Percentiles rank a stretch among this genome's conserved stretches.
These are phyloP conservation scores for Avena sativa DNA, from an alignment of 176 grass and related monocot species.

Conservation along the genomic window DNA sequence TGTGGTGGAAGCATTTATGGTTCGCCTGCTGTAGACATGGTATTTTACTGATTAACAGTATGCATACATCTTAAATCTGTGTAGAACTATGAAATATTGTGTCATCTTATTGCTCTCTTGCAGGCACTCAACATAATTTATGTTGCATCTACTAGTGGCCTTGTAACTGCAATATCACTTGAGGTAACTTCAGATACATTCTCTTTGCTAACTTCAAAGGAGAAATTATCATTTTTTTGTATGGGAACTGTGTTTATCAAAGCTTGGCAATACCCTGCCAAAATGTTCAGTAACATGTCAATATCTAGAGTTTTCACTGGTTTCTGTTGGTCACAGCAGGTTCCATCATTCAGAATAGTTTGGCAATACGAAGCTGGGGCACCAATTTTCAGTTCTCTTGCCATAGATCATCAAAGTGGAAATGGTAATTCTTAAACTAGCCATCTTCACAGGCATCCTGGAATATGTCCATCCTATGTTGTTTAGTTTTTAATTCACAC, in stretches of 20 bases:
- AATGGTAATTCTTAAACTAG: slow-evolving; percentile 56
- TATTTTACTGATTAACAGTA: slow-evolving; percentile 42
- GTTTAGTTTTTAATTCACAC: neutral
- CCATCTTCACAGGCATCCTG: neutral
- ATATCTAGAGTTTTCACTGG: slow-evolving; percentile 19
- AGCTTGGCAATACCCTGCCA: slow-evolving; percentile 9
- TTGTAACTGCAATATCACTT: slow-evolving; percentile 78
- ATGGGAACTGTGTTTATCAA: slow-evolving; percentile 20
- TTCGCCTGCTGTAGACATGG: slow-evolving; percentile 76
- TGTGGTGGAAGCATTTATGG: slow-evolving; percentile 98
- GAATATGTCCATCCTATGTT: neutral
- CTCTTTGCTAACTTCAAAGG: neutral
- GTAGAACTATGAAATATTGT: neutral
- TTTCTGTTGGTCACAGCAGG: slow-evolving; percentile 60
- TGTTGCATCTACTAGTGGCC: slow-evolving; percentile 79
- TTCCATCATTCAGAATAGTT: slow-evolving; percentile 47
- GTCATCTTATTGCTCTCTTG: slow-evolving; percentile 31
- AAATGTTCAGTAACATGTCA: neutral
- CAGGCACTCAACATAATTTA: slow-evolving; percentile 68
- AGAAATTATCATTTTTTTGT: slow-evolving; percentile 13
- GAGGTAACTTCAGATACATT: slow-evolving; percentile 59
- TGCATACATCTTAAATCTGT: slow-evolving; percentile 15
- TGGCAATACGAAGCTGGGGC: slow-evolving; percentile 73
- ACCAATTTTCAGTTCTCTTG: slow-evolving; percentile 81
- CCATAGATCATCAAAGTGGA: slow-evolving; percentile 63